Base-by-base conservation (phyloP, 176 grass and related monocot species). In the Oryza meyeriana region DNA sequence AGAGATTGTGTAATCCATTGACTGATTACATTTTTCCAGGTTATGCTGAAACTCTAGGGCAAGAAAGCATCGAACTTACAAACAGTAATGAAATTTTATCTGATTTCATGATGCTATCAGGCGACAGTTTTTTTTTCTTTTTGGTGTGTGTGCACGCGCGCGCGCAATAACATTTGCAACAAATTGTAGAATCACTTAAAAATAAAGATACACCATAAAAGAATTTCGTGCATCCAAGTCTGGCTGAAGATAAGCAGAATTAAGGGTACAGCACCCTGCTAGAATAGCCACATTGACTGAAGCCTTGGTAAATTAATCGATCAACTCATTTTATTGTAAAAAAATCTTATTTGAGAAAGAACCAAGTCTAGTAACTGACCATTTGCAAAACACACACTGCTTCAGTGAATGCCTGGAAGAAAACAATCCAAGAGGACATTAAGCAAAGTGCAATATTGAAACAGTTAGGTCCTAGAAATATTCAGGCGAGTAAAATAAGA, bases 331-430 rank as follows among this genome's bases (percentile, higher is more conserved):
- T 22, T 26, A 35, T 34, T 48, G 32, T 16, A 24, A 74, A 62
- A 36, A 61, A 36, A 61, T n/a, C 69, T 13, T 73, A 79, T 79
- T 74, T 48, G 28, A 79, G 48, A 67, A 74, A 48, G 29, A 50
- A 4, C 41, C 33, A 26, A 87, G 14, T 74, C 85, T 22, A 47
- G 52, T 89, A 80, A 84, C 67, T 83, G 84, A 98, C 95, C 92
- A 89, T 94, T 92, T 98, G 95, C 63, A 90, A 98, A 84, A 98
- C 89, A 77, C 90, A 89, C 59, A 98, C 88, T 88, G 95, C 92
- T 88, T 98, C 95, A 76, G 85, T 90, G 83, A 98, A 86, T 72
- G 92, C 95, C 95, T 98, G 90, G 71, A 91, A 88, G 61, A 72
- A 71, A 91, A 77, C 22, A 85, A 93, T 10, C 29, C 68, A 48